phyloP scores from a whole-genome alignment of 129 eudicot species.

The Gnaphalium uliginosum region DNA sequence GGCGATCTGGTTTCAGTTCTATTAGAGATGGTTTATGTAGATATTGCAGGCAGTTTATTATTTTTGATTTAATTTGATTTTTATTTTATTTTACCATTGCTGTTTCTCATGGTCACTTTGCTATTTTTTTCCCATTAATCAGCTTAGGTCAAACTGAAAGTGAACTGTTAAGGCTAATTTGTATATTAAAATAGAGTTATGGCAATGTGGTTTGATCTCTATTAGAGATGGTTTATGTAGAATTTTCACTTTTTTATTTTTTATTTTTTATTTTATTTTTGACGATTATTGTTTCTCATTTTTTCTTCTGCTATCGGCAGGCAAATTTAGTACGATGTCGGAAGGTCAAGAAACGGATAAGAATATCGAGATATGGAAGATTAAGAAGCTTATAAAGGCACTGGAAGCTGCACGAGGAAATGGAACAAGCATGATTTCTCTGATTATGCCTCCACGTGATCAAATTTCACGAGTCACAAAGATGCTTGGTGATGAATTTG shows the following conservation, averaged over 20 bases:
- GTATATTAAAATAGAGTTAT: neutral
- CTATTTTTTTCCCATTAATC: neutral
- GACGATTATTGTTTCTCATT: neutral
- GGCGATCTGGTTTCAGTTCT: neutral
- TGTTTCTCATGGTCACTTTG: neutral
- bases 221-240: neutral
- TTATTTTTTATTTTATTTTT: neutral
- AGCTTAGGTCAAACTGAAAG: neutral
- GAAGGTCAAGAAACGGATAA: slow-evolving; percentile 39
- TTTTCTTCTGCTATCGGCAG: neutral
- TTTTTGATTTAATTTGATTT: neutral
- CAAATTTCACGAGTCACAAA: slow-evolving; percentile 44
- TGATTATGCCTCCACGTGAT: slow-evolving; percentile 48
- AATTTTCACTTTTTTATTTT: neutral
- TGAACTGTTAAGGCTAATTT: neutral
- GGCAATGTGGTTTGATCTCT: neutral
- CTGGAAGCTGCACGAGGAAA: slow-evolving; percentile 48
- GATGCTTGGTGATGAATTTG: slow-evolving; percentile 47
- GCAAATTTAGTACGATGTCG: slow-evolving; percentile 16
- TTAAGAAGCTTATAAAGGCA: slow-evolving; percentile 45
- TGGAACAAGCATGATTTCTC: slow-evolving; percentile 55
- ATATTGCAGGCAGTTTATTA: neutral
- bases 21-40: neutral
- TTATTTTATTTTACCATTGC: too few species aligned
- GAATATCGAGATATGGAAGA: slow-evolving; percentile 46